Conservation (phyloP, 352 stramenopile species). For the Phytophthora citricola region DNA sequence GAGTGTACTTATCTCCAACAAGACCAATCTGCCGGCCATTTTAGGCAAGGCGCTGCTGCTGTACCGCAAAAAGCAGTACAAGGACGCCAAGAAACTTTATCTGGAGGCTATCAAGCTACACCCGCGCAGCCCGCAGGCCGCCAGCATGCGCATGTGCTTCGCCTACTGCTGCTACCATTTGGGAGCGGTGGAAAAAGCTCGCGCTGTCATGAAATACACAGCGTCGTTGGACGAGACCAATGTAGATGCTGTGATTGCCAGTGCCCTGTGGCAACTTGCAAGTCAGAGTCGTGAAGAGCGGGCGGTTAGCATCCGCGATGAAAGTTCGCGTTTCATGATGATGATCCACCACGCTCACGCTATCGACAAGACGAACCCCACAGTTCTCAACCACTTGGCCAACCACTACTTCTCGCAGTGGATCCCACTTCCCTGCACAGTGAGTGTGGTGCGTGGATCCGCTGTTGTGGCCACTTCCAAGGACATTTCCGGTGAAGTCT, state of each 20-base stretch:
- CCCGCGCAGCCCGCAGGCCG: slow-evolving; percentile 89
- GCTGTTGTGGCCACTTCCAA: slow-evolving; percentile 86
- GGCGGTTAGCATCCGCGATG: slow-evolving; percentile 78
- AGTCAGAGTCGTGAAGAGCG: slow-evolving; percentile 79
- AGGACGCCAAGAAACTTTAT: slow-evolving; percentile 93
- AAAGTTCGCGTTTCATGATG: slow-evolving; percentile 91
- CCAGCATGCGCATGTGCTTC: slow-evolving; percentile 95
- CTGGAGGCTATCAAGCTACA: slow-evolving; percentile 95
- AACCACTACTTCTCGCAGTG: slow-evolving; percentile 99
- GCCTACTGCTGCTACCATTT: slow-evolving; percentile 97
- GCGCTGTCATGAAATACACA: slow-evolving; percentile 86
- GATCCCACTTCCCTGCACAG: slow-evolving; percentile 91
- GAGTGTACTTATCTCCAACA: slow-evolving; percentile 90
- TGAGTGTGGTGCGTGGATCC: slow-evolving; percentile 87
- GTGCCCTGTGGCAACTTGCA: slow-evolving; percentile 92
- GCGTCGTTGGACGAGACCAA: slow-evolving; percentile 90
- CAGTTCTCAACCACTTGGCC: slow-evolving; percentile 96
- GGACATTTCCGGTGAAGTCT: slow-evolving; percentile 89
- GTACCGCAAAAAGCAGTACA: slow-evolving; percentile 90
- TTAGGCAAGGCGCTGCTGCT: slow-evolving; percentile 87
- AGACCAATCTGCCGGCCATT: slow-evolving; percentile 88
- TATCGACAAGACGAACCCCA: slow-evolving; percentile 89
- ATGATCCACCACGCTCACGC: slow-evolving; percentile 92
- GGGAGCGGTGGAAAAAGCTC: slow-evolving; percentile 89
- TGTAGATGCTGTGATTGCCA: slow-evolving; percentile 95